Evolutionary conservation across 768 basidiomycete species (phyloP).

Genomic region (Suillus spraguei): DNA sequence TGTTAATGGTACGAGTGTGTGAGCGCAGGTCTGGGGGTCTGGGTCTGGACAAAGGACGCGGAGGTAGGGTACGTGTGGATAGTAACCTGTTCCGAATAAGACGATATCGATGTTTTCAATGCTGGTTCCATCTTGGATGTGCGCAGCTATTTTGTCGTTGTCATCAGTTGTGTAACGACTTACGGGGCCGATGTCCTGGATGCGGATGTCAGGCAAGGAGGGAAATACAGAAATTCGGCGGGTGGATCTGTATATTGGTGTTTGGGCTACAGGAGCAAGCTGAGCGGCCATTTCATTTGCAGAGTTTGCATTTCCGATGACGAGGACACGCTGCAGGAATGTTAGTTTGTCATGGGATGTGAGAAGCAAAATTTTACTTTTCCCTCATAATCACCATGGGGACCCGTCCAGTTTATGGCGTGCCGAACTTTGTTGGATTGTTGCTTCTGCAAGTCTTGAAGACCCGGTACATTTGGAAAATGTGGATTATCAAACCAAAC

Average conservation of each 20-base stretch:
- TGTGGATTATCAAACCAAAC: conserved; percentile 49
- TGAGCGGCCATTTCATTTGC: conserved; percentile 55
- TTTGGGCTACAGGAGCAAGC: conserved; percentile 37
- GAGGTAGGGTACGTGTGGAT: conserved; percentile 43
- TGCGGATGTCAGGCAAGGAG: conserved; percentile 44
- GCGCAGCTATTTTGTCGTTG: conserved; percentile 33
- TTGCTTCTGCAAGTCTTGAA: conserved; percentile 37
- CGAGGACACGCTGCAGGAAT: conserved; percentile 40
- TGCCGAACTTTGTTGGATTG: conserved; percentile 42
- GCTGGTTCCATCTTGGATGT: conserved; percentile 39
- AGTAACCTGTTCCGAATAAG: conserved; percentile 51
- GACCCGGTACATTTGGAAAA: conserved; percentile 46
- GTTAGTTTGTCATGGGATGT: neutral
- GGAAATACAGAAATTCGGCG: conserved; percentile 46
- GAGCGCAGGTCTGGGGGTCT: neutral
- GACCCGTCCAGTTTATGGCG: conserved; percentile 45
- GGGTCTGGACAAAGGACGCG: conserved; percentile 27
- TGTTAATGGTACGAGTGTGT: conserved; percentile 31
- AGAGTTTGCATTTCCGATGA: conserved; percentile 56
- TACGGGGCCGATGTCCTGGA: conserved; percentile 46
- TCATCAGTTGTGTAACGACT: conserved; percentile 30
- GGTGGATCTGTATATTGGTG: conserved; percentile 49
- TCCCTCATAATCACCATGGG: conserved; percentile 33
- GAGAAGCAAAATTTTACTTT: conserved; percentile 24
- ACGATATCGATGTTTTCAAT: conserved; percentile 46